These are phyloP conservation scores for Hymenoscyphus salicellus DNA, from an alignment of 2,329 filamentous ascomycete genomes.

Conservation along the genomic window DNA sequence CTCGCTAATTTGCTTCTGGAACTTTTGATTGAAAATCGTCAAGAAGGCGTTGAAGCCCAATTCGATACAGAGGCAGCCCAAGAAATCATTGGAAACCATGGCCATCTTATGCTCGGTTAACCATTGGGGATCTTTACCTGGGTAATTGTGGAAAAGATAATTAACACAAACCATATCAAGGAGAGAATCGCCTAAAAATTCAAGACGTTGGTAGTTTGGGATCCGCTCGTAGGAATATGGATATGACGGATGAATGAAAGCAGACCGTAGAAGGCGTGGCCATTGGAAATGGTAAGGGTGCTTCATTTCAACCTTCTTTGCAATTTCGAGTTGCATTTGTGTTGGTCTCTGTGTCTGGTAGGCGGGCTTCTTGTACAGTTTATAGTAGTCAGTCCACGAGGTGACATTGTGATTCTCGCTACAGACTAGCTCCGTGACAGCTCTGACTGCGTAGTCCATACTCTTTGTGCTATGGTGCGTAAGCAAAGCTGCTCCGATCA, in stretches of 20 bases:
- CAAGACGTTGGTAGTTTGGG: conserved; percentile 84
- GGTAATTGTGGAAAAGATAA: conserved; percentile 73
- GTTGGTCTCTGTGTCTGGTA: conserved; percentile 66
- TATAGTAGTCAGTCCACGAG: conserved; percentile 70
- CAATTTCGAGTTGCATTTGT: conserved; percentile 67
- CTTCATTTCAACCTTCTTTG: conserved; percentile 55
- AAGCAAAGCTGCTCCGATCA: conserved; percentile 81
- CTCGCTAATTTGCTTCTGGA: conserved; percentile 47
- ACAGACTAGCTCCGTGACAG: conserved; percentile 68
- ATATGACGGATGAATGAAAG: conserved; percentile 85
- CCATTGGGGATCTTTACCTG: conserved; percentile 86
- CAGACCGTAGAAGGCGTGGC: conserved; percentile 74
- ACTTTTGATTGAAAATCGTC: conserved; percentile 47
- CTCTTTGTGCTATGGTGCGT: conserved; percentile 40
- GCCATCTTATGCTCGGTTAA: conserved; percentile 98
- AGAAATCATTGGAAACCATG: conserved; percentile 97
- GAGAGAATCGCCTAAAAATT: conserved; percentile 87
- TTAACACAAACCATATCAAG: conserved; percentile 84
- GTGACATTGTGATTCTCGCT: conserved; percentile 67
- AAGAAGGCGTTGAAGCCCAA: conserved; percentile 76
- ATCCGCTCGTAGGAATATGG: conserved; percentile 71
- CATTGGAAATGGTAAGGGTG: conserved; percentile 68
- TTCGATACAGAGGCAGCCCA: conserved; percentile 75
- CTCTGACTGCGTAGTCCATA: conserved; percentile 58
- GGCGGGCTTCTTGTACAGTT: conserved; percentile 62